A percentile compares a stretch with the other conserved stretches of the same genome.
Evolutionary conservation across 2,329 filamentous ascomycete species (phyloP).

Genomic region (Botrytis hyacinthi): DNA sequence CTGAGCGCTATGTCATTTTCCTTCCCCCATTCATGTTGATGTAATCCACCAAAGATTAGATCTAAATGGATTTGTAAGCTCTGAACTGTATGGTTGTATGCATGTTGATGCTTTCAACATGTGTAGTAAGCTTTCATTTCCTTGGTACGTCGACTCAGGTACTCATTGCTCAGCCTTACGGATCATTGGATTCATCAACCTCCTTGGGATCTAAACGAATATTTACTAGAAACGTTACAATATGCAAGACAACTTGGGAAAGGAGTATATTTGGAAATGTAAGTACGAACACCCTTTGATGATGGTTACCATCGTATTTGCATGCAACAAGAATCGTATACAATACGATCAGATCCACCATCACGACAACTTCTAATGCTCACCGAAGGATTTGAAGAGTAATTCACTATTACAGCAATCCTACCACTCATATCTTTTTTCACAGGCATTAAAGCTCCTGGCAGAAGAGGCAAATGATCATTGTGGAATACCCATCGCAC

Average conservation of each 20-base stretch:
- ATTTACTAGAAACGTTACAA: slow-evolving; percentile 3
- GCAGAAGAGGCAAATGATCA: neutral
- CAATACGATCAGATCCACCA: slow-evolving; percentile 2
- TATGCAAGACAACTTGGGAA: neutral
- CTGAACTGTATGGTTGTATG: neutral
- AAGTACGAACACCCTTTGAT: neutral
- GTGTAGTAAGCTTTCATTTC: slow-evolving; percentile 2
- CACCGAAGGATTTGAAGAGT: neutral
- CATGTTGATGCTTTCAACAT: slow-evolving; percentile 4
- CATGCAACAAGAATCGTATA: neutral
- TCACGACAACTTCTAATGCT: neutral
- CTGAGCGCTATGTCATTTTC: neutral
- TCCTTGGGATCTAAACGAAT: neutral
- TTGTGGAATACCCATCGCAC: neutral
- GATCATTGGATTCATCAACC: neutral
- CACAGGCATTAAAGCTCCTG: neutral
- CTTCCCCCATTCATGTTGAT: neutral
- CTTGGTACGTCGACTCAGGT: neutral
- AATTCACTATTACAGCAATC: neutral
- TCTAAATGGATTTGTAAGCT: slow-evolving; percentile 15
- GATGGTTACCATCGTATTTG: neutral
- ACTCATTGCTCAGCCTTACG: slow-evolving; percentile 10
- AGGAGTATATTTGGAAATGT: neutral
- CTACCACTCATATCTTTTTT: neutral
- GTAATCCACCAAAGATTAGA: neutral